phyloP scores from a whole-genome alignment of 192 early-diverging fungal species.

The Entomortierella parvispora region DNA sequence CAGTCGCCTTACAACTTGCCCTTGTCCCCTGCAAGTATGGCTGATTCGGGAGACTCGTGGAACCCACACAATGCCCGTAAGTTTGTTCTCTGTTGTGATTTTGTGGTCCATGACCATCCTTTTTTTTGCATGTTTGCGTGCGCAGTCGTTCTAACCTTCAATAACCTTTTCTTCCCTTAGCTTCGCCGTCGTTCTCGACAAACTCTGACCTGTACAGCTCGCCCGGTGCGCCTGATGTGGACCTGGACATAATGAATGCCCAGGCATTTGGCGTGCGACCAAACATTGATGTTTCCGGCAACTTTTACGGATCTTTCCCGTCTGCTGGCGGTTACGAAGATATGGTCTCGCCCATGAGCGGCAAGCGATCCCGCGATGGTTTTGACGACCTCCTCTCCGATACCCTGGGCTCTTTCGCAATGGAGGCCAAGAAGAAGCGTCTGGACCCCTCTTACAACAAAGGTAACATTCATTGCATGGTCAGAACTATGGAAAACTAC shows the following conservation, averaged over 20 bases:
- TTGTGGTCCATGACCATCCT: too few species aligned
- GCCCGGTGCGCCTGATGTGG: slow-evolving; percentile 14
- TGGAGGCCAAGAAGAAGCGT: slow-evolving; percentile 53
- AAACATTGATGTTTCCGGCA: slow-evolving; percentile 32
- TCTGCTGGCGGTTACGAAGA: slow-evolving; percentile 14
- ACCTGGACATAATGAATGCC: slow-evolving; percentile 1
- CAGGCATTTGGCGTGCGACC: slow-evolving; percentile 10
- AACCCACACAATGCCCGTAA: slow-evolving; percentile 40
- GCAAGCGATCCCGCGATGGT: slow-evolving; percentile 34
- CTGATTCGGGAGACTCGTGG: slow-evolving; percentile 36
- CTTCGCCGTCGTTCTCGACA: slow-evolving; percentile 39
- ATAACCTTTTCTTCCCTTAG: slow-evolving; percentile 7
- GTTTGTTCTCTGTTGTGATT: too few species aligned
- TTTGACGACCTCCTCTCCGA: slow-evolving; percentile 40
- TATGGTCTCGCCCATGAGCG: slow-evolving; percentile 32
- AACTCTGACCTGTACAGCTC: slow-evolving; percentile 38
- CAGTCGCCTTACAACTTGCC: slow-evolving; percentile 41
- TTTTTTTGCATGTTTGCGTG: not conserved
- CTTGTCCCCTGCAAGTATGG: slow-evolving; percentile 45
- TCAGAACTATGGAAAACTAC: not conserved
- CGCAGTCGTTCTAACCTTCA: not conserved
- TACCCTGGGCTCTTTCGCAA: slow-evolving; percentile 45
- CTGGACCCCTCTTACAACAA: slow-evolving; percentile 48
- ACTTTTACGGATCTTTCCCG: slow-evolving; percentile 26
- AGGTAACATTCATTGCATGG: slow-evolving; percentile 21